Conservation (phyloP, 805 yeast species). For the Ogataea zsoltii region DNA sequence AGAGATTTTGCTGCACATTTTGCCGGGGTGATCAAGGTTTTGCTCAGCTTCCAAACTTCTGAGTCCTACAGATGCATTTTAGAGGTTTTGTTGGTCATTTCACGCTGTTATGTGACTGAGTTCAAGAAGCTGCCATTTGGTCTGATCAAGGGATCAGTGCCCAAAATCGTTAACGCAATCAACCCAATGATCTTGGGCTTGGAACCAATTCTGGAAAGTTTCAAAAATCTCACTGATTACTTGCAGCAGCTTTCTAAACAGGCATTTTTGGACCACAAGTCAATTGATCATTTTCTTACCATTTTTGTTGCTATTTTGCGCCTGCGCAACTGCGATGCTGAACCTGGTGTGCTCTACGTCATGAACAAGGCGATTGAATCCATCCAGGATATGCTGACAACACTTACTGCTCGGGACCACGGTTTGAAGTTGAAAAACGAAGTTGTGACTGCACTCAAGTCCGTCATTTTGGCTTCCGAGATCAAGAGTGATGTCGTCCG, state of each 20-base stretch:
- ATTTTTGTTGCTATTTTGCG: conserved; percentile 15
- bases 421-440: conserved; percentile 17
- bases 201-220: conserved; percentile 8
- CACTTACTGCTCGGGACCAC: background rate
- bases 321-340: conserved; percentile 13
- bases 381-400: conserved; percentile 4
- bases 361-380: conserved; percentile 10
- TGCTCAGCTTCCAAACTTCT: conserved; percentile 10
- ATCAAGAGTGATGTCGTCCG: conserved; percentile 16
- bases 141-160: conserved; percentile 17
- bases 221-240: conserved; percentile 15
- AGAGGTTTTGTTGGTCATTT: conserved; percentile 16
- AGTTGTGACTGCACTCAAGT: conserved; percentile 18
- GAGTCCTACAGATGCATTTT: conserved; percentile 13
- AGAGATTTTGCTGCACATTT: conserved; percentile 28
- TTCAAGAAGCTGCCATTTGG: conserved; percentile 22
- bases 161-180: conserved; percentile 17
- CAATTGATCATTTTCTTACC: conserved; percentile 14
- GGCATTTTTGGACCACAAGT: conserved; percentile 8
- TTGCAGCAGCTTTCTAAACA: conserved; percentile 6
- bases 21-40: conserved; percentile 21
- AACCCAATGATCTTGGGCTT: conserved; percentile 10
- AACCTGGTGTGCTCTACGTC: conserved; percentile 7
- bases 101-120: conserved; percentile 13
- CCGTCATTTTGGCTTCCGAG: conserved; percentile 16